Conservation (phyloP, 2,329 filamentous ascomycete genomes). For the Alternaria novae-zelandiae region DNA sequence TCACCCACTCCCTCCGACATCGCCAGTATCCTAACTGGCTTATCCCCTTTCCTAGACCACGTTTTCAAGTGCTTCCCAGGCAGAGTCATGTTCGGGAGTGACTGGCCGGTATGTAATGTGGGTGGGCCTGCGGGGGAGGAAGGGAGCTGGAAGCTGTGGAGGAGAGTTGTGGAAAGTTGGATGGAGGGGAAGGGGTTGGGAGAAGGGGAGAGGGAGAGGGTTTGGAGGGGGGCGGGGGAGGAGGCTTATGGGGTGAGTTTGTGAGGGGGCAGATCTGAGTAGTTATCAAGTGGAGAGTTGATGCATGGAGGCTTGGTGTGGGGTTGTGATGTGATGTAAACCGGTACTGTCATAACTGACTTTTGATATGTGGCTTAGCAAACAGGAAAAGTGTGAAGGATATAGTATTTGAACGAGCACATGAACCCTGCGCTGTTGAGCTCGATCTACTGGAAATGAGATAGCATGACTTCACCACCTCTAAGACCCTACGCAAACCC, state of each 20-base stretch:
- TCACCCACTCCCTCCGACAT: constrained; percentile 27
- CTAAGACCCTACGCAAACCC: not conserved
- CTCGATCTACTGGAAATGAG: too few relatives aligned
- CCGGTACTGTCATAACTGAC: too few relatives aligned
- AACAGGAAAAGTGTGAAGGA: too few relatives aligned
- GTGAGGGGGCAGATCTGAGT: too few relatives aligned
- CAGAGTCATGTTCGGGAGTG: constrained; percentile 86
- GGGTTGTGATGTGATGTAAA: too few relatives aligned
- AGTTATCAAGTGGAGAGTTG: too few relatives aligned
- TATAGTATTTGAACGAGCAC: too few relatives aligned
- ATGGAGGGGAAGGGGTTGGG: constrained; percentile 60
- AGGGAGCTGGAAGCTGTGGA: constrained; percentile 77
- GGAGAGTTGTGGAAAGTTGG: constrained; percentile 69
- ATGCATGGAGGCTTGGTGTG: too few relatives aligned
- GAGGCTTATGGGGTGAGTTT: constrained; percentile 66
- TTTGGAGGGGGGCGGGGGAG: constrained; percentile 76
- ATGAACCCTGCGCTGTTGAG: not conserved
- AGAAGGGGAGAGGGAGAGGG: constrained; percentile 66
- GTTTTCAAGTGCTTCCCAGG: constrained; percentile 73
- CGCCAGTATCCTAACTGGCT: constrained; percentile 26
- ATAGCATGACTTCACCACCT: too few relatives aligned
- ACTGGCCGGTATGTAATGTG: constrained; percentile 91
- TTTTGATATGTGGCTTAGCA: too few relatives aligned
- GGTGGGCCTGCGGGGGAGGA: constrained; percentile 61
- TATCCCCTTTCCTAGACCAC: constrained; percentile 13